These are phyloP conservation scores for Suillus sp. DNA, from an alignment of 768 basidiomycete genomes.

Conservation along the genomic window DNA sequence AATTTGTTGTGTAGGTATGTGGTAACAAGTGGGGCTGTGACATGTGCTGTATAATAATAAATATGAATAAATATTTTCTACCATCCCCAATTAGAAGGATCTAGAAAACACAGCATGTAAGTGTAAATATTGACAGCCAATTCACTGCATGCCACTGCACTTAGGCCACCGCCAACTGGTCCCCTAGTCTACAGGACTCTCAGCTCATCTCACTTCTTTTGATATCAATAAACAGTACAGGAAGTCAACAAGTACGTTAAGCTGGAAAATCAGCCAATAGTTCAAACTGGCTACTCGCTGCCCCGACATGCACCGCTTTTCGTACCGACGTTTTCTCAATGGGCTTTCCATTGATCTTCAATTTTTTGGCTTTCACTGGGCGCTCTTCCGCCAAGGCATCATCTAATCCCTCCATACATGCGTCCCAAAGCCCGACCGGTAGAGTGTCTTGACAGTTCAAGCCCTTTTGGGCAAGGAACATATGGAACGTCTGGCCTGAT, in stretches of 20 bases:
- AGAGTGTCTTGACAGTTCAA: constrained; percentile 26
- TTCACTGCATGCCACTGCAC: too few species aligned
- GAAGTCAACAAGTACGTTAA: constrained; percentile 21
- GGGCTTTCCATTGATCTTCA: constrained; percentile 20
- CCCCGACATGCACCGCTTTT: constrained; percentile 30
- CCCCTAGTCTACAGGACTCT: background rate
- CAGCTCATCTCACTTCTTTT: background rate
- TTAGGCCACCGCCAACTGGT: background rate
- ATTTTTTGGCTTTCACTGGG: constrained; percentile 46
- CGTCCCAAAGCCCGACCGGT: constrained; percentile 46
- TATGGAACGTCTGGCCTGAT: constrained; percentile 65
- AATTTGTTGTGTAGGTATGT: too few species aligned
- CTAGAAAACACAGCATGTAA: too few species aligned
- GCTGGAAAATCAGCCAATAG: constrained; percentile 44
- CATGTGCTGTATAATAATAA: too few species aligned
- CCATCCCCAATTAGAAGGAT: too few species aligned
- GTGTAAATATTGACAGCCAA: too few species aligned
- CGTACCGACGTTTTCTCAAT: constrained; percentile 10
- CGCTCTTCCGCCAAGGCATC: constrained; percentile 51
- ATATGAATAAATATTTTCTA: too few species aligned
- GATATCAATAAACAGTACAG: background rate
- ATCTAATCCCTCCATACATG: constrained; percentile 47
- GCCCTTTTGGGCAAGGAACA: constrained; percentile 41
- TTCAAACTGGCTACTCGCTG: constrained; percentile 39
- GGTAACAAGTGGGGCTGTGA: too few species aligned